Base-by-base conservation (phyloP, 2,329 filamentous ascomycete species). In the Calonectria crousiana region DNA sequence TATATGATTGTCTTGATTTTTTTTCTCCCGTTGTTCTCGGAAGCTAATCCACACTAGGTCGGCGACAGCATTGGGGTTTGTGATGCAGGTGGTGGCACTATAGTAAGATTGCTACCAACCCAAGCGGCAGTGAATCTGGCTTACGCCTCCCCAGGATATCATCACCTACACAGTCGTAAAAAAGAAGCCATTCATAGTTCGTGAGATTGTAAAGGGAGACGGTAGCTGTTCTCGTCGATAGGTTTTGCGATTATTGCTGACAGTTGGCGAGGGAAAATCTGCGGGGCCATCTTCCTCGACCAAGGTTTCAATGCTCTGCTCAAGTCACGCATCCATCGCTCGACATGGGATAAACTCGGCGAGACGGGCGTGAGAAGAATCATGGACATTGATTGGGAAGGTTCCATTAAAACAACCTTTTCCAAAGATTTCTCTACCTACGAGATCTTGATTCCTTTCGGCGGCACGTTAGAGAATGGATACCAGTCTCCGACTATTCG, bases 211-310 rank as follows among this genome's bases (percentile, higher is more conserved):
- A 0, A 78, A 80, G 38, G 87, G 87, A 0, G 79, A 84, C 26
- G 86, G 86, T 81, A 67, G 58, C 76, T 68, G 16, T 18, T 23
- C 49, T 58, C 28, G 13, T 2, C 18, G 2, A 14, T 18, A 13
- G n/a, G 3, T 9, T 3, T 28, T 11, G 11, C 14, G 13, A 30
- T 3, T 1, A 6, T 3, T 51, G 28, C 62, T 74, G 53, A 73
- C 16, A 6, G 28, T 26, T 32, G 11, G 20, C 26, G 86, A 41
- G 85, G 86, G 6, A 82, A 73, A 0, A 75, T 88, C 0, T 87
- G 85, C 9, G 86, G 87, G 0, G 85, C 81, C 1, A 80, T 86
- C 0, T 86, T 87, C n/a, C 79, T 88, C 0, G 85, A 88, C 60
- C 79, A 88, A 8, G 76, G 69, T 0, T 88, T 88, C 56, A 6